Evolutionary conservation across 2,329 filamentous ascomycete species (phyloP), one percentile per base, ranked within the genome.

Genomic region (Beauveria australis): DNA sequence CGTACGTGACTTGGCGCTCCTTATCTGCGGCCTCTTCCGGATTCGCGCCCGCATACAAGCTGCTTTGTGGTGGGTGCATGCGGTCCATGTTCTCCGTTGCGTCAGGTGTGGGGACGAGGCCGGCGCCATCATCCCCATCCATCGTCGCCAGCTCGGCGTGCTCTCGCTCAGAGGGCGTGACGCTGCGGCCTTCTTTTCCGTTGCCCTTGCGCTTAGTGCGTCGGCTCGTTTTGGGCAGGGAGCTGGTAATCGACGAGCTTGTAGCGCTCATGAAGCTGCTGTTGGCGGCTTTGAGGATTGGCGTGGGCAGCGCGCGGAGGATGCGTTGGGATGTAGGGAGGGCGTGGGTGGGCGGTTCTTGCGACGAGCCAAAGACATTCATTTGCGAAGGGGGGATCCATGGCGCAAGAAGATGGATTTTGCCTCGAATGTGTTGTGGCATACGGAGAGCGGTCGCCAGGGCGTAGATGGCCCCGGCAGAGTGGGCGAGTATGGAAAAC

Each of bases 321-420:
- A 99, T 92, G 55, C 91, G 87, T 71, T 99, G 94, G 1, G 91
- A 91, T 6, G 93, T 92, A 3, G 94, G 94, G 49, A 99, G 88
- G 5, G 92, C 89, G 65, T 91, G 92, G 0, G 87, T 88, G 0
- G 92, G 92, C 0, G 90, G 88, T 18, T 87, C 86, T 67, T 91
- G 86, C 18, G 89, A 86, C 1, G 84, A 81, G 30, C 88, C 87
- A 65, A 92, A 87, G 19, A 89, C 86, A 58, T 87, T 92, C 80
- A 96, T 89, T 71, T 96, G 92, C 5, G 91, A 97, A 0, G 94
- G 94, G 1, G 94, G 94, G 52, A 99, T 97, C 94, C 92, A 97
- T 0, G 94, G 94, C 0, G 94, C 93, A 9, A 99, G 81, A 2
- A 99, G 83, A 73, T 99, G 94, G 60, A 99, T 94, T 58, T 91